Evolutionary conservation across 2,329 filamentous ascomycete species (phyloP), one percentile per base, ranked within the genome.

Genomic region (Eurotiales sp.): DNA sequence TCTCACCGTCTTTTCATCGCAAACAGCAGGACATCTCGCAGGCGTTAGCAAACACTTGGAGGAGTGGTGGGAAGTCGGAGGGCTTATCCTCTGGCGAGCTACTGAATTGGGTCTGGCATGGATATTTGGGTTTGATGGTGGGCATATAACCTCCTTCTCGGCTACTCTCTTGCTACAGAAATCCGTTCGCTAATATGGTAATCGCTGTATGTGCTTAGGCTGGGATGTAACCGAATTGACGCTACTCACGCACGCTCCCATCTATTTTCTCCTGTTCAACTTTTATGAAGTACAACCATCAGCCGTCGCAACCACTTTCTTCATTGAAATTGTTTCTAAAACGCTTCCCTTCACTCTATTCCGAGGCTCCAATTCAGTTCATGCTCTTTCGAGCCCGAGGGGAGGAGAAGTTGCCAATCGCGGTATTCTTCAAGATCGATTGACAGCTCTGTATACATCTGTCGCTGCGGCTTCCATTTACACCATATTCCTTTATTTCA

Each of bases 301-400:
- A 48, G 85, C 86, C 0, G 77, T 85, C 17, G 62, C 83, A 25
- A 73, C 80, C 34, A 82, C 82, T 30, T 78, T 90, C 46, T 67
- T 72, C 29, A 86, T 92, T 61, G 87, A 91, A 60, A 73, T 87
- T 47, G 61, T 85, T 53, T 82, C 88, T 2, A 82, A 83, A 37
- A 84, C 85, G 37, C 64, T 88, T 23, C 90, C 91, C 1, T 92
- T 95, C 69, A 77, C 80, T 54, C 78, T 93, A 39, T 75, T 95
- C 50, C 87, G 89, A 46, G 79, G 82, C 4, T 74, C 86, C 25
- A 84, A 85, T 32, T 75, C 76, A 34, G 77, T 81, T 15, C 88
- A 91, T 67, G 76, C 79, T 50, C 71, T 79, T 36, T 78, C 78
- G 27, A 68, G 59, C 32, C 72, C 75, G 3, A 62, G 70, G 6